Evolutionary conservation across 2,329 filamentous ascomycete genomes (phyloP).

Genomic region (Aspergillus floridensis): DNA sequence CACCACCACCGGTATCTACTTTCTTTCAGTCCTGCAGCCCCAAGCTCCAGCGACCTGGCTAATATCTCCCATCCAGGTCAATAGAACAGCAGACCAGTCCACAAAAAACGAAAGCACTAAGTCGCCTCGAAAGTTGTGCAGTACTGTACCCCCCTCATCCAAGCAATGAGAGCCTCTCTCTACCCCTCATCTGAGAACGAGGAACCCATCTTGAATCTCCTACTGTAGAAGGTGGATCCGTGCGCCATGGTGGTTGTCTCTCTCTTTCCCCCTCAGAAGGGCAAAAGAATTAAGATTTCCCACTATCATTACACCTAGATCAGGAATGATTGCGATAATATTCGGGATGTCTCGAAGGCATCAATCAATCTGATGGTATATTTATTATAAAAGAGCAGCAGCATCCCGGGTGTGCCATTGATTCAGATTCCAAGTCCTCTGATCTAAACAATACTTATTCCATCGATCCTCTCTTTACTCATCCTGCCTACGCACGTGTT

Average conservation of each 20-base stretch:
- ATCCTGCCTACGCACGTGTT: too few species aligned
- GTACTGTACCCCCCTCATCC: not conserved
- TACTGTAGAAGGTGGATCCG: constrained; percentile 20
- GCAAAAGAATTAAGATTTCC: too few species aligned
- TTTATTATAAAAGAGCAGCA: not conserved
- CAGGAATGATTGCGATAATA: too few species aligned
- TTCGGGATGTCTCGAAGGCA: too few species aligned
- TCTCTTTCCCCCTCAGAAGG: too few species aligned
- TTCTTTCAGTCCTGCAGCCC: not conserved
- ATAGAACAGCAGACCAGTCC: not conserved
- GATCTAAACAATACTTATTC: too few species aligned
- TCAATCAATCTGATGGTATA: not conserved
- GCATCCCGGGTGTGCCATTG: too few species aligned
- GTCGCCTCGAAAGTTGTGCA: not conserved
- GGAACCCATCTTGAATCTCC: not conserved
- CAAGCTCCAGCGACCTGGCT: not conserved
- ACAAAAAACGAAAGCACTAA: too few species aligned
- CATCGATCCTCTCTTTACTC: too few species aligned
- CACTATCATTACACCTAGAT: too few species aligned
- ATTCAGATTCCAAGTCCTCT: too few species aligned
- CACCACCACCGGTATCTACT: too few species aligned
- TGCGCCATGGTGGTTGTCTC: not conserved
- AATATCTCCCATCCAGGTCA: not conserved
- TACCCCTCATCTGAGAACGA: constrained; percentile 9
- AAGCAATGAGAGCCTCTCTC: not conserved